These are phyloP conservation scores for Candida albicans DNA, from an alignment of 1,139 yeast genomes.

Conservation along the genomic window DNA sequence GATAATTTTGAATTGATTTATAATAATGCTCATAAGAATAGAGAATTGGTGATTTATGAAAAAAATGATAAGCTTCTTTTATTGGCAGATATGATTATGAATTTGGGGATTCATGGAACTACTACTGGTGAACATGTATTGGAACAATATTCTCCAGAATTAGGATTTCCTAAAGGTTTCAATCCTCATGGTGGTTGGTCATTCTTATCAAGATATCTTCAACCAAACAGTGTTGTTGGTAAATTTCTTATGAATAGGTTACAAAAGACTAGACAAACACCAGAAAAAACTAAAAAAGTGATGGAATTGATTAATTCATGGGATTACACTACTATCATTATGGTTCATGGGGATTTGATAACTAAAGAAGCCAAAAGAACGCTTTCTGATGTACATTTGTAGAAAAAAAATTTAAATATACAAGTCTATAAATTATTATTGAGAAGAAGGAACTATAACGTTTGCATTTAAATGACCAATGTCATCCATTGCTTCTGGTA, in stretches of 20 bases:
- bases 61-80: constrained; percentile 38
- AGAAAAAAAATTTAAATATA: constrained; percentile 1
- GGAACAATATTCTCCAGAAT: constrained; percentile 38
- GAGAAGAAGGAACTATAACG: constrained; percentile 3
- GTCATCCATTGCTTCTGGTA: constrained; percentile 12
- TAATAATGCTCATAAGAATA: constrained; percentile 46
- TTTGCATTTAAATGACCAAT: constrained; percentile 12
- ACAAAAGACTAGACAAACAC: constrained; percentile 16
- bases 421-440: background rate
- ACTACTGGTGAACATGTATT: constrained; percentile 15
- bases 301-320: constrained; percentile 27
- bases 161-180: constrained; percentile 24
- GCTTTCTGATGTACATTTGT: constrained; percentile 10
- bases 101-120: constrained; percentile 23
- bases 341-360: constrained; percentile 49
- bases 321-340: constrained; percentile 45
- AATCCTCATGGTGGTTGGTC: constrained; percentile 32
- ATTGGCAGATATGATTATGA: constrained; percentile 53
- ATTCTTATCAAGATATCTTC: constrained; percentile 26
- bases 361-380: constrained; percentile 31
- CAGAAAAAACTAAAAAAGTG: constrained; percentile 21
- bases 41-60: constrained; percentile 49
- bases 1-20: constrained; percentile 46
- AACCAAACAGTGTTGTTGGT: constrained; percentile 32
- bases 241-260: constrained; percentile 15